These are phyloP conservation scores for Tulasnella sp. DNA, from an alignment of 768 basidiomycete species.

Conservation along the genomic window DNA sequence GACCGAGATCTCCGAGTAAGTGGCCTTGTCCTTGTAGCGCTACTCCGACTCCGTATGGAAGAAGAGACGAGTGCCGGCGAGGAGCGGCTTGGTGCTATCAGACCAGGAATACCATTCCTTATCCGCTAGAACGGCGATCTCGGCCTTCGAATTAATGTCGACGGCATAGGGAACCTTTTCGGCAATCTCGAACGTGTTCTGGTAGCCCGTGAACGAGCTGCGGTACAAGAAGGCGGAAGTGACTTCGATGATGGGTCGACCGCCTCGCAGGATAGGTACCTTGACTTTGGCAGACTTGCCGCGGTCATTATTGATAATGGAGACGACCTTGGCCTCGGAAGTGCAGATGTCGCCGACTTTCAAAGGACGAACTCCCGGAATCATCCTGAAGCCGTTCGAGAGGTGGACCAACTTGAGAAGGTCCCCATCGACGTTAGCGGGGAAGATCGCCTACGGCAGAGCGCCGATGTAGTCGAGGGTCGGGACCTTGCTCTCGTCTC, in stretches of 20 bases:
- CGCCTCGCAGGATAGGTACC: conserved; percentile 66
- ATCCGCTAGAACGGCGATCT: conserved; percentile 80
- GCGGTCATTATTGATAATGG: conserved; percentile 78
- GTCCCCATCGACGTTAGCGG: conserved; percentile 81
- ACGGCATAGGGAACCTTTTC: conserved; percentile 86
- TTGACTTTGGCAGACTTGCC: conserved; percentile 92
- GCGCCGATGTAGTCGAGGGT: conserved; percentile 73
- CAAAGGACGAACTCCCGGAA: conserved; percentile 66
- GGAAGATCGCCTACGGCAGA: conserved; percentile 75
- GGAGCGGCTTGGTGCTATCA: conserved; percentile 63
- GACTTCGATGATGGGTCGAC: conserved; percentile 81
- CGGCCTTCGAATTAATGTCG: conserved; percentile 58
- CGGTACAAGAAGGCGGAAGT: conserved; percentile 94
- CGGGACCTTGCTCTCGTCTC: conserved; percentile 66
- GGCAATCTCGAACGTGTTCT: conserved; percentile 90
- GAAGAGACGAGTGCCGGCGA: conserved; percentile 69
- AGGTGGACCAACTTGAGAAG: conserved; percentile 92
- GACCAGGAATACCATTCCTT: conserved; percentile 99
- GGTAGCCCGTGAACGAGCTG: conserved; percentile 84
- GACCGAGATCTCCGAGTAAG: conserved; percentile 70
- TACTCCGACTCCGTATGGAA: conserved; percentile 84
- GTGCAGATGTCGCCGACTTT: conserved; percentile 81
- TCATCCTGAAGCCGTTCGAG: conserved; percentile 89
- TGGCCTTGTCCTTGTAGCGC: conserved; percentile 82
- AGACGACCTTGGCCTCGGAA: conserved; percentile 77